Base-by-base conservation (phyloP, 331 rosid species). In the Stylosanthes scabra region DNA sequence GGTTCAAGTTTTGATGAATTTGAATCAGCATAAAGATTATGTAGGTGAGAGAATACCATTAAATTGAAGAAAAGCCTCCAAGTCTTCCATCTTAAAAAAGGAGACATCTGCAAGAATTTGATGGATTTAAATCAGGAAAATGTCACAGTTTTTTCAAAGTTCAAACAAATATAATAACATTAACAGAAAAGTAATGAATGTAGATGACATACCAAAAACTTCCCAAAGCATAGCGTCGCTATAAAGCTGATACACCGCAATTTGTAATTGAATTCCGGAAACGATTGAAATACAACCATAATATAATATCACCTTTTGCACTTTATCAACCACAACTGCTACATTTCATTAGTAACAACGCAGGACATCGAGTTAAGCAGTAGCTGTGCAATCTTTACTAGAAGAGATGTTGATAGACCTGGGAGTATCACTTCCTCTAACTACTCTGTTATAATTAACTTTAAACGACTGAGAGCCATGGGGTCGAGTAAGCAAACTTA, bases 391-490 rank as follows among this genome's bases (percentile, higher is more conserved):
- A 45, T 87, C 95, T 75, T 83, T 86, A 72, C 80, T 66, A 55
- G 96, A 71, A 70, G 96, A 66, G 80, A 84, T 79, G 82, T 80
- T 78, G 77, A 83, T 58, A 46, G 88, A 63, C 85, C 79, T 95
- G 31, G 91, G 82, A 59, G 82, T 67, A 77, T 95, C 96, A 63
- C 83, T 91, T 81, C 96, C 97, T 80, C 97, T 87, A 49, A 95
- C 92, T 45, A 95, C 92, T 60, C 99, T 90, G 86, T 86, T 92
- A 82, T 81, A 83, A 67, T 74, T 78, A 75, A 86, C 91, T 85
- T 95, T 95, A 83, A 95, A 95, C 34, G 98, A 91, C 87, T 90
- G 96, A 65, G 98, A 92, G 66, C 98, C 92, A 60, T 95, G 81
- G 15, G 99, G 97, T 63, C 96, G 90, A 78, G 74, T 92, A 49